These are phyloP conservation scores for Alloascoidea hylecoeti DNA, from an alignment of 805 yeast species.

Conservation along the genomic window DNA sequence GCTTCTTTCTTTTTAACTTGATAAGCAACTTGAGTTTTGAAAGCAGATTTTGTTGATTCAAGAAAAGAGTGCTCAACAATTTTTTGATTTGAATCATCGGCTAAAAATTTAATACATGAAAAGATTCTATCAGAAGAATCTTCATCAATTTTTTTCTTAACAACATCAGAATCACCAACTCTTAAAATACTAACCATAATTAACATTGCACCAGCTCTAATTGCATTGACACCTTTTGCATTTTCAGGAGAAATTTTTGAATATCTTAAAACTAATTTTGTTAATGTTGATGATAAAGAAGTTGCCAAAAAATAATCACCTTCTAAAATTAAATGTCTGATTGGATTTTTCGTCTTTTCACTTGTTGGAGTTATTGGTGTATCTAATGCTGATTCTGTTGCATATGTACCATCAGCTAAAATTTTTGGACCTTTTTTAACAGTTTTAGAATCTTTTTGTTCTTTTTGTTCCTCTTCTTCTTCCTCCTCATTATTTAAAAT, in stretches of 20 bases:
- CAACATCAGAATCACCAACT: conserved; percentile 64
- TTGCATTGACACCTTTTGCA: conserved; percentile 50
- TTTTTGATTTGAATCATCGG: conserved; percentile 23
- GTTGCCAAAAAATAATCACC: conserved; percentile 91
- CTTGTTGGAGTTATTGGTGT: conserved; percentile 18
- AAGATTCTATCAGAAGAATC: conserved; percentile 92
- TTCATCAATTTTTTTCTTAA: conserved; percentile 74
- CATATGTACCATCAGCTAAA: conserved; percentile 98
- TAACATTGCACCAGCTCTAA: conserved; percentile 89
- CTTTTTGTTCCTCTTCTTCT: conserved; percentile 18
- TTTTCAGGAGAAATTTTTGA: conserved; percentile 39
- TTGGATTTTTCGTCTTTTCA: conserved; percentile 27
- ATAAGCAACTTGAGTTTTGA: conserved; percentile 48
- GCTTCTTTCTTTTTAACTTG: conserved; percentile 46
- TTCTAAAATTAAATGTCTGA: conserved; percentile 66
- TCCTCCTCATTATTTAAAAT: conserved; percentile 20
- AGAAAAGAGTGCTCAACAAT: conserved; percentile 54
- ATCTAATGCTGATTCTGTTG: conserved; percentile 78
- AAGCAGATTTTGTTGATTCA: conserved; percentile 80
- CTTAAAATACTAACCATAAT: conserved; percentile 85
- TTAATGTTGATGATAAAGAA: conserved; percentile 74
- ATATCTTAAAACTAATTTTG: conserved; percentile 74
- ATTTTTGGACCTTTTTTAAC: conserved; percentile 53
- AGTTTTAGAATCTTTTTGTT: conserved; percentile 18
- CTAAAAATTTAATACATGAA: conserved; percentile 70